A percentile compares a stretch with the other conserved stretches of the same genome.
phyloP scores from a whole-genome alignment of 176 grass and related monocot genomes.

The Oryza australiensis region DNA sequence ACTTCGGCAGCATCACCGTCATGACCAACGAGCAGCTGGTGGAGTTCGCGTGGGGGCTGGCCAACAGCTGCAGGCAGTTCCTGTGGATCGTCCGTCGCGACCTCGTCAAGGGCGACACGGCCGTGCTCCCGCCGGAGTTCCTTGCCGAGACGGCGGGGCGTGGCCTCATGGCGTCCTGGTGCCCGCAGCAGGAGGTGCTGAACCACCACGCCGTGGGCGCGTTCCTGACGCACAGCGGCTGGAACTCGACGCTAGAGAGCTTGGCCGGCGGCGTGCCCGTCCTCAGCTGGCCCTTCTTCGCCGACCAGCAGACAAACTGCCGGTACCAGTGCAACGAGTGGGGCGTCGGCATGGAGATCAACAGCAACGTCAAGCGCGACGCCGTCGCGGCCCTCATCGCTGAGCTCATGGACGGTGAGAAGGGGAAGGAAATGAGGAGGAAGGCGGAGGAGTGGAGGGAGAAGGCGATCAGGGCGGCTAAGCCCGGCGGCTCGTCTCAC shows the following conservation, averaged over 20 bases:
- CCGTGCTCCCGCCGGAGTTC: slow-evolving; percentile 66
- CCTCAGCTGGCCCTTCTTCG: slow-evolving; percentile 88
- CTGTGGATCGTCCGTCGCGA: slow-evolving; percentile 77
- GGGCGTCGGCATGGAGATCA: slow-evolving; percentile 86
- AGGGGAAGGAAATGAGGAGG: slow-evolving; percentile 60
- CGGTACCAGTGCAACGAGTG: slow-evolving; percentile 62
- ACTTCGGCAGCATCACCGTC: slow-evolving; percentile 80
- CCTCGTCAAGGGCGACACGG: slow-evolving; percentile 59
- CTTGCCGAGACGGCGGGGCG: slow-evolving; percentile 45
- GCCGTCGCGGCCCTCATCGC: slow-evolving; percentile 56
- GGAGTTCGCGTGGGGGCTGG: slow-evolving; percentile 88
- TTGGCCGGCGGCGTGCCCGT: slow-evolving; percentile 75
- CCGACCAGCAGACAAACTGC: slow-evolving; percentile 82
- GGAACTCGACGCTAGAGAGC: slow-evolving; percentile 77
- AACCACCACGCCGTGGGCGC: slow-evolving; percentile 59
- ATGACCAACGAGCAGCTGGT: slow-evolving; percentile 60
- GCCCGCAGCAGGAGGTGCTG: slow-evolving; percentile 76
- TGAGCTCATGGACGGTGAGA: slow-evolving; percentile 64
- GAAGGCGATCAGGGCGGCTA: slow-evolving; percentile 29
- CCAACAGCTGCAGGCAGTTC: slow-evolving; percentile 62
- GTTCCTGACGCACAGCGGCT: slow-evolving; percentile 80
- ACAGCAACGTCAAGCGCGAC: slow-evolving; percentile 56
- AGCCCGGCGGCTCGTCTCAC: slow-evolving; percentile 42
- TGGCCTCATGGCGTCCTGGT: slow-evolving; percentile 64
- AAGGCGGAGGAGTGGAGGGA: slow-evolving; percentile 59